Evolutionary conservation across 352 stramenopile species (phyloP), one percentile per base, ranked within the genome.

Genomic region (Hyaloperonospora brassicae): DNA sequence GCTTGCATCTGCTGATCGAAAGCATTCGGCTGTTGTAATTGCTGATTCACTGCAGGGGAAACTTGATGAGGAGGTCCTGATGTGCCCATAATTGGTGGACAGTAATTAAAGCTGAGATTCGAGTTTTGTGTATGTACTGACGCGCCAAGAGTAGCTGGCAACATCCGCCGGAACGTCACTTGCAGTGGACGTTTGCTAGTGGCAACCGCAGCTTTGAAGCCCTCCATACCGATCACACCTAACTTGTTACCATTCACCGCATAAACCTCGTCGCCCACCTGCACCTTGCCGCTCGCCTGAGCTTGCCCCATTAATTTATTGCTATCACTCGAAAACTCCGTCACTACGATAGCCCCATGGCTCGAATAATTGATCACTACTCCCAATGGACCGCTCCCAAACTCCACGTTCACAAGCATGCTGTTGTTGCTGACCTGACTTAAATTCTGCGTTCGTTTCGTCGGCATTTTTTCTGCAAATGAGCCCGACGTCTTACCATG

Each of bases 351-450:
- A 12, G 73, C 86, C 11, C 79, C 78, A 25, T 63, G 75, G 22
- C 73, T 63, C 9, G 83, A 87, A 46, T 90, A 86, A 41, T 93
- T 90, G 46, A 93, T 92, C 51, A 93, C 84, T 31, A 92, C 83
- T 1, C 81, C 81, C 22, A 93, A 62, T 1, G 79, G 84, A 11
- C 84, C 84, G 30, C 69, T 56, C 0, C 64, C 70, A 63, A 93
- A 93, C 22, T 83, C 62, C 49, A 92, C 82, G 23, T 87, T 59
- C 1, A 84, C 56, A 9, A 84, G 66, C 23, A 66, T 66, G n/a
- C 70, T 61, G n/a, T 45, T 67, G 11, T 47, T 59, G 14, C 21
- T 59, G 38, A 17, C 25, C 52, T 62, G 59, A 23, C 43, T 58
- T 4, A 43, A 24, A 5, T 57, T 21, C 30, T 62, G 51, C 17